phyloP scores from a whole-genome alignment of 1,139 yeast genomes.

The Candida freyschussii region DNA sequence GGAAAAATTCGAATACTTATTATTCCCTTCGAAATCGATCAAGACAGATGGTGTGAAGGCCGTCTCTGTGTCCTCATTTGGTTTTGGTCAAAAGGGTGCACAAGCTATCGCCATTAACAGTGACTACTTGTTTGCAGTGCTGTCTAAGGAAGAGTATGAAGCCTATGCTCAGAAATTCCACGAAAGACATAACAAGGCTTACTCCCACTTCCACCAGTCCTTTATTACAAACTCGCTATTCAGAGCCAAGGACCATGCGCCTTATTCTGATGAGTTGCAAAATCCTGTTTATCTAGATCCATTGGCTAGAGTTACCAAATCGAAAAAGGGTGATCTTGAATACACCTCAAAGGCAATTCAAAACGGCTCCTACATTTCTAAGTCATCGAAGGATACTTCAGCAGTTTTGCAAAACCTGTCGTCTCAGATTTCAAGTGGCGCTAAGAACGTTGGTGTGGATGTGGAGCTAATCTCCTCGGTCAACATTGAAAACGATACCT shows the following conservation, averaged over 20 bases:
- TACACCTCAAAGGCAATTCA: conserved; percentile 44
- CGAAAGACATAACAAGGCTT: conserved; percentile 83
- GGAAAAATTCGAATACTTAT: conserved; percentile 80
- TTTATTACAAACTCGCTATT: conserved; percentile 88
- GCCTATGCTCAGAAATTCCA: conserved; percentile 66
- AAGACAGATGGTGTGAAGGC: conserved; percentile 98
- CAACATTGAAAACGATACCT: conserved; percentile 81
- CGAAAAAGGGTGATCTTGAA: conserved; percentile 46
- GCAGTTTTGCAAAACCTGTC: conserved; percentile 40
- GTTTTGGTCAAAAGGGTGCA: conserved; percentile 99
- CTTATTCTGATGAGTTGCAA: conserved; percentile 85
- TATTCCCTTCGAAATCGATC: conserved; percentile 90
- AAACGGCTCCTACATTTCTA: conserved; percentile 32
- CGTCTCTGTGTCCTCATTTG: conserved; percentile 93
- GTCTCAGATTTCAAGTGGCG: conserved; percentile 38
- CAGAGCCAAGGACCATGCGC: conserved; percentile 90
- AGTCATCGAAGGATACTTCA: conserved; percentile 38
- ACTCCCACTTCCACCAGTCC: conserved; percentile 95
- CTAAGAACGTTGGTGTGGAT: conserved; percentile 91
- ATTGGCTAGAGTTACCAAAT: conserved; percentile 52
- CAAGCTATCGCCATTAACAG: conserved; percentile 90
- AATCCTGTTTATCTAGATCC: conserved; percentile 92
- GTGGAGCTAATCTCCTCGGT: conserved; percentile 83
- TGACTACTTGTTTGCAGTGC: conserved; percentile 84
- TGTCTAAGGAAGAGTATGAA: conserved; percentile 66